Base-by-base conservation (phyloP, 2,329 filamentous ascomycete species). In the Alternaria gaisen region DNA sequence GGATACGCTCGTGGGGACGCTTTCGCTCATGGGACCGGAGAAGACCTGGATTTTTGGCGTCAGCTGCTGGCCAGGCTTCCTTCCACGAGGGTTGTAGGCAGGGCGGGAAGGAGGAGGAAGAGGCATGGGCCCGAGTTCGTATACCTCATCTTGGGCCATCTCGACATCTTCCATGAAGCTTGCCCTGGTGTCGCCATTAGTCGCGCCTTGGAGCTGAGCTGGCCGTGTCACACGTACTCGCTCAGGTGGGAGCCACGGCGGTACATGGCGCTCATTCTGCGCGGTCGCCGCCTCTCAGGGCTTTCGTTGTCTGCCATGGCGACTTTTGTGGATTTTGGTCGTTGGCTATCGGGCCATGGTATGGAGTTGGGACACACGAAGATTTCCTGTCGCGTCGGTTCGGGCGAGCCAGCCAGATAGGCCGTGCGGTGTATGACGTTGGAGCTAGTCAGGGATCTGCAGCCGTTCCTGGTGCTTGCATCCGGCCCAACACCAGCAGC, bases 121-220 rank as follows among this genome's bases (percentile, higher is more conserved):
- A 36, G 32, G 51, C 56, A 74, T 64, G 67, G 70, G 68, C 26
- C 53, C 67, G 66, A 77, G 73, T 69, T 78, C 72, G 65, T 69
- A 72, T 75, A 95, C 92, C 87, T 98, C 94, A 77, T 97, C 92
- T 53, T 96, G 93, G 20, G 95, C 94, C 95, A 99, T 98, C 78
- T 97, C 94, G n/a, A 98, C 94, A 79, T 97, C 93, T 68, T 93
- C 93, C 70, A 97, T 90, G 69, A 97, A 90, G 80, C 92, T 97
- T 36, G 63, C 68, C 57, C 65, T 71, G 53, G 9, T 20, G 6
- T 20, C 47, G 12, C 50, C 5, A 70, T 66, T 44, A 62, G 58
- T 62, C 58, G 58, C 53, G 42, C 46, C 48, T 34, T 24, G 7
- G 28, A 42, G 24, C 20, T 30, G 28, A 34, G 50, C 22, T 58